Evolutionary conservation across 2,329 filamentous ascomycete genomes (phyloP), one percentile per base, ranked within the genome.

Genomic region (Pyrenophora seminiperda): DNA sequence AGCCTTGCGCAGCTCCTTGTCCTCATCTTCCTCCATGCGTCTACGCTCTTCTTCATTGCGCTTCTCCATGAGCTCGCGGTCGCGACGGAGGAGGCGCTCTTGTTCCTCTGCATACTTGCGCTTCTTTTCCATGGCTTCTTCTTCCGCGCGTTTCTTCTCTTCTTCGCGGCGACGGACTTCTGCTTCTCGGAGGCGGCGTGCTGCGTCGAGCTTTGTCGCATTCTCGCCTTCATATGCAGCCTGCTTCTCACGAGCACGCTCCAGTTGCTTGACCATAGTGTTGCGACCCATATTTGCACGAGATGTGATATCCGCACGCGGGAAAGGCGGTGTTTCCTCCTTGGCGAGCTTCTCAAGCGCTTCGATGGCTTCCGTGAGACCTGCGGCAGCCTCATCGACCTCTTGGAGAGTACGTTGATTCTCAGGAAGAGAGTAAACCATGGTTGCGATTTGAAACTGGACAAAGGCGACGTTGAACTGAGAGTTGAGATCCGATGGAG

Each of bases 401-500:
- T 97, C 91, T 53, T 83, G 81, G 3, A 93, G 80, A 0, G 88
- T 89, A 41, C 91, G 86, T 67, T 92, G 86, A 5, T 83, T 83
- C 69, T 97, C 90, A 4, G 83, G 80, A 45, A 96, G 79, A 29
- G 78, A 80, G 73, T 91, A 87, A 46, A 97, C 85, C 22, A 89
- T 84, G 37, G 88, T 88, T 15, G 93, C 93, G 46, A 97, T 86
- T 72, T 97, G 92, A 56, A 96, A 95, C 70, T 97, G 94, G 20
- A 97, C 90, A 68, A 97, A 99, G 0, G 94, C 94, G 20, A 99
- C 90, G 67, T 99, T 99, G 82, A 99, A 99, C 72, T 94, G 91
- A 73, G 94, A 90, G 73, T 96, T 91, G 22, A 92, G 81, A 64
- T 96, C 90, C 4, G 94, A 89, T 0, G 91, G 89, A 1, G 89